Evolutionary conservation across 2,329 filamentous ascomycete species (phyloP).

Genomic region (Microascus cirrosus): DNA sequence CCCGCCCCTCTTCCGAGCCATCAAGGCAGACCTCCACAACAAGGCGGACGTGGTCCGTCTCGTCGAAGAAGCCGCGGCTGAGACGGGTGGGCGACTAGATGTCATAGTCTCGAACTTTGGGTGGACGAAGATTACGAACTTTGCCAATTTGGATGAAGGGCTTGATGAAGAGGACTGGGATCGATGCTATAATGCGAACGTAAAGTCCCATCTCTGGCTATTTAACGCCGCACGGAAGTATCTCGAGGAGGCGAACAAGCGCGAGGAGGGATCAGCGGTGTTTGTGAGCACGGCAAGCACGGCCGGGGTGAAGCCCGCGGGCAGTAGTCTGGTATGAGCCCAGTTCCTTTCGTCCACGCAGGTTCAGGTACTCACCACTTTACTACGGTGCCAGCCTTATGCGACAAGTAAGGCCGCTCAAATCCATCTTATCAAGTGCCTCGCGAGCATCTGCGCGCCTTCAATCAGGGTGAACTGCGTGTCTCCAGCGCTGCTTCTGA

Average conservation of each 20-base stretch:
- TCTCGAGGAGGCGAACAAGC: constrained; percentile 29
- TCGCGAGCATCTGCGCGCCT: constrained; percentile 41
- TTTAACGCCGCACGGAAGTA: constrained; percentile 29
- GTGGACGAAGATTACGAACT: constrained; percentile 31
- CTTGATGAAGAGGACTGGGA: constrained; percentile 35
- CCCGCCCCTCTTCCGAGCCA: constrained; percentile 16
- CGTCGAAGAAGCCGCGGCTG: constrained; percentile 41
- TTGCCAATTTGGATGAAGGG: constrained; percentile 32
- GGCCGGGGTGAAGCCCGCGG: constrained; percentile 1
- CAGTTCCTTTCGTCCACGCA: no score
- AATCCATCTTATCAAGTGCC: constrained; percentile 42
- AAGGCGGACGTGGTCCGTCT: constrained; percentile 46
- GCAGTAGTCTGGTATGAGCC: constrained; percentile 1
- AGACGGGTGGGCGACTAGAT: constrained; percentile 52
- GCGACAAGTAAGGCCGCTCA: constrained; percentile 68
- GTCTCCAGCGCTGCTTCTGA: constrained; percentile 39
- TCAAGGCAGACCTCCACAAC: constrained; percentile 51
- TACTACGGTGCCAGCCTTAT: constrained; percentile 44
- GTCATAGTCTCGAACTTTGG: constrained; percentile 62
- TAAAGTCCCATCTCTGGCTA: constrained; percentile 36
- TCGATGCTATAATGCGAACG: constrained; percentile 35
- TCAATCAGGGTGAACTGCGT: constrained; percentile 49
- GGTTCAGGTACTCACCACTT: no score
- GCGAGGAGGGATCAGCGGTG: background rate
- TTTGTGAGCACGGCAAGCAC: constrained; percentile 4